A percentile compares a stretch with the other conserved stretches of the same genome.
Evolutionary conservation across 306 rosid genomes (phyloP).

Genomic region (Alnus glutinosa): DNA sequence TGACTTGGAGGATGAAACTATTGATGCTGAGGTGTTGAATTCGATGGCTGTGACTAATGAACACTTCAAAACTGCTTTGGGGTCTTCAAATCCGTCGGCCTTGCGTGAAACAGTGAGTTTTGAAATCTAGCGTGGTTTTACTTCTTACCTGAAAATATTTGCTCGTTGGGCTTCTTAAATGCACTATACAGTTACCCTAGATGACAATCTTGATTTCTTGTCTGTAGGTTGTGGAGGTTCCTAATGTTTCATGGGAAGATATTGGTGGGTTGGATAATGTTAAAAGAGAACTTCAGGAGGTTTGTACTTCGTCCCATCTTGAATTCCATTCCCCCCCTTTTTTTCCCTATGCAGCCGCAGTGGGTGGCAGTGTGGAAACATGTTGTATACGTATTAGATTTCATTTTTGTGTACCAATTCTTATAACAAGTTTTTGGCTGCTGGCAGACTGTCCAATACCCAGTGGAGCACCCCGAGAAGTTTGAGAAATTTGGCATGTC

Average conservation of each 20-base stretch:
- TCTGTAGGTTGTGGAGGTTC: constrained; percentile 71
- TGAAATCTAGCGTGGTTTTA: neutral
- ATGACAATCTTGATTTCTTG: constrained; percentile 21
- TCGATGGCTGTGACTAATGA: constrained; percentile 70
- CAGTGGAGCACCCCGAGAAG: constrained; percentile 82
- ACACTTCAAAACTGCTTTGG: constrained; percentile 60
- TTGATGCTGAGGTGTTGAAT: constrained; percentile 68
- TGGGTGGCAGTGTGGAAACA: neutral
- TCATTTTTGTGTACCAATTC: neutral
- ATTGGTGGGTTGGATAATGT: constrained; percentile 67
- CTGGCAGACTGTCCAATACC: constrained; percentile 57
- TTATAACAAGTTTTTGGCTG: constrained; percentile 6
- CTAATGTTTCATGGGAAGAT: constrained; percentile 69
- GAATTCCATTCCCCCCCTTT: neutral
- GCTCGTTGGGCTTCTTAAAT: neutral
- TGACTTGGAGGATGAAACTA: constrained; percentile 68
- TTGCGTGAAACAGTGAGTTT: constrained; percentile 71
- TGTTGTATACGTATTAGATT: neutral
- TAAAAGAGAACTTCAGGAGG: constrained; percentile 77
- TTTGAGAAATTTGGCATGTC: constrained; percentile 83
- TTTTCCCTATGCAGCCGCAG: no score
- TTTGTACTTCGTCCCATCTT: constrained; percentile 21
- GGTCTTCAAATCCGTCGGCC: constrained; percentile 67
- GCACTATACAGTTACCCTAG: constrained; percentile 7
- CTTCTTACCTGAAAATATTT: neutral